Evolutionary conservation across 2,329 filamentous ascomycete genomes (phyloP), one percentile per base, ranked within the genome.

Genomic region (Xylaria sp.): DNA sequence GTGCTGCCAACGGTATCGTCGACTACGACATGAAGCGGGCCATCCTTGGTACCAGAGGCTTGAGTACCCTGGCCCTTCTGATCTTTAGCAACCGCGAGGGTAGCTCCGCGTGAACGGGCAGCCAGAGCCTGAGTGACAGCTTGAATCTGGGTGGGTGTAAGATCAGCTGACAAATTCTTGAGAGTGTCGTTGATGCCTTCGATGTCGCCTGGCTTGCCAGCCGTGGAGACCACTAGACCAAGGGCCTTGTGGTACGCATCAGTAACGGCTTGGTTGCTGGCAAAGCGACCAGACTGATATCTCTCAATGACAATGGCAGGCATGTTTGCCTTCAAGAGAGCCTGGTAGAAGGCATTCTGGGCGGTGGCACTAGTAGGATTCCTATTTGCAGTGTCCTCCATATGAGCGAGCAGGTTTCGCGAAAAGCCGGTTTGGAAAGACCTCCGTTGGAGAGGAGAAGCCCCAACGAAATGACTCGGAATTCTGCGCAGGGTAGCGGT

Each of bases 1-100:
- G 85, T 84, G 65, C 86, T 88, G 57, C 91, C 88, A 54, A 91
- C 83, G 15, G 92, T 92, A 76, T 99, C 95, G 71, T 98, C 93
- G 5, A 99, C 92, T 11, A 98, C 91, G 41, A 99, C 95, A 73
- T 98, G 93, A 27, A 99, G 85, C n/a, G 94, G 94, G 47, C 90
- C 87, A 37, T 89, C 88, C 77, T 93, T 96, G 27, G 83, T 85
- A 33, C 93, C 93, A 49, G 86, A 87, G 38, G 68, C 68, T 19
- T 88, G 87, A 65, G n/a, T n/a, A n/a, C n/a, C n/a, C n/a, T n/a
- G n/a, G n/a, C n/a, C n/a, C n/a, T 77, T 78, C 62, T 48, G 52
- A 37, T 78, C 78, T 59, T 78, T 79, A 46, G 82, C 78, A 21
- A 82, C 76, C 8, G 87, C 84, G 61, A 90, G 78, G 72, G 90